Percentiles rank a stretch among this genome's conserved stretches.
Conservation (phyloP, 2,329 filamentous ascomycete genomes). For the Corniculantispora saksenae region DNA sequence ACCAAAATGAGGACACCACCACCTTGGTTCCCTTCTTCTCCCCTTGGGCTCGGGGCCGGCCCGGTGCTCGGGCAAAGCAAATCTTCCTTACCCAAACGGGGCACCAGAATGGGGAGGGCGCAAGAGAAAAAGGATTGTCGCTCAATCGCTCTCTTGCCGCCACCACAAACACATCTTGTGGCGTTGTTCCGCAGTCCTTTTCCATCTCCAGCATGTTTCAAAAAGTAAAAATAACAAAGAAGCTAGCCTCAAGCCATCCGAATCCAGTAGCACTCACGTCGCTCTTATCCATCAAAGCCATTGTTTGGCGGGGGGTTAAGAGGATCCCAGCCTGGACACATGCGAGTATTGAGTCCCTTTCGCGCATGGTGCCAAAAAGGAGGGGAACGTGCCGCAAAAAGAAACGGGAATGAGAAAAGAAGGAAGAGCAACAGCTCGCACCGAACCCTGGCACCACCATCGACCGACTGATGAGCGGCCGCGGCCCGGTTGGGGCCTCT, state of each 20-base stretch:
- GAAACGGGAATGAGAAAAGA: not conserved
- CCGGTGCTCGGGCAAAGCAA: slow-evolving; percentile 17
- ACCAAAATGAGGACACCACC: slow-evolving; percentile 1
- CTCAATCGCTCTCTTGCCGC: too few species aligned
- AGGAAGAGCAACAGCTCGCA: not conserved
- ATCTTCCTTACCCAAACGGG: slow-evolving; percentile 3
- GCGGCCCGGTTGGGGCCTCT: slow-evolving; percentile 2
- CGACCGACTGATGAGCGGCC: not conserved
- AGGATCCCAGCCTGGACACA: not conserved
- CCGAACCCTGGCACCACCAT: not conserved
- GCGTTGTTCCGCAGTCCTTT: slow-evolving; percentile 1
- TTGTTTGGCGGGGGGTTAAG: not conserved
- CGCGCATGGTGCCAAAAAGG: not conserved
- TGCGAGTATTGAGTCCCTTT: not conserved
- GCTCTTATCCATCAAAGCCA: slow-evolving; percentile 9
- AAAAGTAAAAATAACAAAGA: slow-evolving; percentile 7
- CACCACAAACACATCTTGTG: slow-evolving; percentile 4
- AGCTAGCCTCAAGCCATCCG: not conserved
- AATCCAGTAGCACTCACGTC: not conserved
- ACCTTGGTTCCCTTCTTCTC: not conserved
- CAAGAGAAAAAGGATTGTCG: not conserved
- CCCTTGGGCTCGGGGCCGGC: slow-evolving; percentile 10
- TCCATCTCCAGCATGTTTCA: slow-evolving; percentile 14
- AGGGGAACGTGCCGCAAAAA: not conserved
- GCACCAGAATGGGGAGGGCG: not conserved